A percentile compares a stretch with the other conserved stretches of the same genome.
Evolutionary conservation across 805 yeast genomes (phyloP).

Genomic region (Ogataea chonburiensis): DNA sequence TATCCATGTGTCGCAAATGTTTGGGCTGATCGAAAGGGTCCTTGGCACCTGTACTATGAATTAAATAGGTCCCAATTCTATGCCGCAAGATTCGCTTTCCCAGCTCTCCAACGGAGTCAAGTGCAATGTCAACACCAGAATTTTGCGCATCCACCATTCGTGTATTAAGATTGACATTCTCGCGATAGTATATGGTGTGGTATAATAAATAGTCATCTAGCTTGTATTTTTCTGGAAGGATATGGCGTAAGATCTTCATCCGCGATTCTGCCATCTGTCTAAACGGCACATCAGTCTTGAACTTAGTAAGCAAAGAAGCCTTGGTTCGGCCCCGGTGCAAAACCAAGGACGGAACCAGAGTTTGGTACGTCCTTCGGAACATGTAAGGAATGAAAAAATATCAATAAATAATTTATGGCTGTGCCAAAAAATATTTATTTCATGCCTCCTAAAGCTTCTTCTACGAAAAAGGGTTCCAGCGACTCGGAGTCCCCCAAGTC

Average conservation of each 20-base stretch:
- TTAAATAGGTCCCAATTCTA: conserved; percentile 8
- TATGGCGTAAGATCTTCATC: conserved; percentile 19
- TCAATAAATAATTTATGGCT: conserved; percentile 4
- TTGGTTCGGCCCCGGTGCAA: conserved; percentile 1
- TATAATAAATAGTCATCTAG: conserved; percentile 23
- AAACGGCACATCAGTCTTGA: conserved; percentile 16
- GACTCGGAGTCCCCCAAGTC: conserved; percentile 11
- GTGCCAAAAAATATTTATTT: conserved; percentile 5
- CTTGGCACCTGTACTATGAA: conserved; percentile 5
- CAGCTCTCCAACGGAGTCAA: conserved; percentile 7
- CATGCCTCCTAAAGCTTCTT: conserved; percentile 30
- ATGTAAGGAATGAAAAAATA: conserved; percentile 1
- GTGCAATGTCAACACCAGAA: conserved; percentile 9
- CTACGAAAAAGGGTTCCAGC: conserved; percentile 16
- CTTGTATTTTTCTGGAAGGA: conserved; percentile 26
- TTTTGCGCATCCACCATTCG: conserved; percentile 9
- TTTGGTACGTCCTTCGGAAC: conserved; percentile 13
- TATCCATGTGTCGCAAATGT: conserved; percentile 5
- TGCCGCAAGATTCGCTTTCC: conserved; percentile 12
- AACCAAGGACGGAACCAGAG: conserved; percentile 11
- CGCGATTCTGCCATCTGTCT: conserved; percentile 26
- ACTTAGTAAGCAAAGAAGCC: conserved; percentile 13
- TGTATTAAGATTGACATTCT: conserved; percentile 12
- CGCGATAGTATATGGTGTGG: conserved; percentile 23
- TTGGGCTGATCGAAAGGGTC: conserved; percentile 8